A percentile compares a stretch with the other conserved stretches of the same genome.
These are phyloP conservation scores for Rubroboletus satanas DNA, from an alignment of 768 basidiomycete genomes.

Conservation along the genomic window DNA sequence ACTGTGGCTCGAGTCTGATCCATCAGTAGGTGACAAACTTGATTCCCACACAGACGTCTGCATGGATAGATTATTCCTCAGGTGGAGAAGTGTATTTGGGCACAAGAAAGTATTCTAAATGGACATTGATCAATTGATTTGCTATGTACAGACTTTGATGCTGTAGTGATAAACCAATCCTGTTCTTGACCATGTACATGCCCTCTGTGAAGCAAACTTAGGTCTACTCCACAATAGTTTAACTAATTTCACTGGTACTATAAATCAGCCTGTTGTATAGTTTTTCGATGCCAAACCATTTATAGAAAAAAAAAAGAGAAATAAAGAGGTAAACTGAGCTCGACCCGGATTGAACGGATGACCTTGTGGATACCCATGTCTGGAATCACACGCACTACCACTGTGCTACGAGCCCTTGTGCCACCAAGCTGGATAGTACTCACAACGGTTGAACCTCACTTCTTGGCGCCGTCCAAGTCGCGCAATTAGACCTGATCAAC, in stretches of 20 bases:
- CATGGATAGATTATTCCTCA: constrained; percentile 65
- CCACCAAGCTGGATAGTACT: not conserved
- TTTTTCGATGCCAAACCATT: not conserved
- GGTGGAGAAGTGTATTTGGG: constrained; percentile 68
- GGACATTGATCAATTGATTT: constrained; percentile 39
- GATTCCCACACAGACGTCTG: constrained; percentile 57
- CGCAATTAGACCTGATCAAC: not conserved
- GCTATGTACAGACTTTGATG: not conserved
- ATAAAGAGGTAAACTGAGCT: constrained; percentile 21
- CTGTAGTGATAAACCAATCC: not conserved
- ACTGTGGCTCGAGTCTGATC: not conserved
- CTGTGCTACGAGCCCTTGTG: constrained; percentile 25
- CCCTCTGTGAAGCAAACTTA: not conserved
- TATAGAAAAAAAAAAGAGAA: not conserved
- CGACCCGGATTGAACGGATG: constrained; percentile 44
- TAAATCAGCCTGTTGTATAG: not conserved
- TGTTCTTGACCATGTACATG: not conserved
- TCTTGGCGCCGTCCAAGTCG: too few relatives aligned
- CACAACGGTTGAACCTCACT: too few relatives aligned
- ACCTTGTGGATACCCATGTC: constrained; percentile 35
- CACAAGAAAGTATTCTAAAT: constrained; percentile 62
- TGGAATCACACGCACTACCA: constrained; percentile 37
- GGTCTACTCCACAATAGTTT: not conserved
- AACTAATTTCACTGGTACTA: not conserved
- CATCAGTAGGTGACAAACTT: constrained; percentile 53